Conservation (phyloP, 176 grass and related monocot genomes). For the Melocanna baccifera region DNA sequence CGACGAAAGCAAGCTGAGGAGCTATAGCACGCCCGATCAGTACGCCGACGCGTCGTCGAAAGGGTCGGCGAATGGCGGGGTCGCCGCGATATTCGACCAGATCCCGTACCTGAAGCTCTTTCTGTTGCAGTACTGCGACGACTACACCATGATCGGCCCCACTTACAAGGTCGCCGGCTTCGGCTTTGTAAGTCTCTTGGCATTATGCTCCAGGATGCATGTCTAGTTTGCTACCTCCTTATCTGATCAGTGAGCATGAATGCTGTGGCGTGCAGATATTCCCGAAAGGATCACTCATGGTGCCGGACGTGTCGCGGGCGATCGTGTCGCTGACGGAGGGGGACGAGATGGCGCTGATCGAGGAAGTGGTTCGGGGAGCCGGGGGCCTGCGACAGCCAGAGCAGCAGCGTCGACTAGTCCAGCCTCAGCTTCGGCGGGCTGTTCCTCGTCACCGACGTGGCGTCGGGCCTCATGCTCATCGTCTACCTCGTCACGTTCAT, state of each 20-base stretch:
- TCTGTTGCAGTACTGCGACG: constrained; percentile 51
- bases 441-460: constrained; percentile 56
- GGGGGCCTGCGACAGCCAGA: constrained; percentile 15
- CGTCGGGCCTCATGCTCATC: constrained; percentile 44
- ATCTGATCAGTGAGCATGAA: no score
- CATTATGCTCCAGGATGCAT: no score
- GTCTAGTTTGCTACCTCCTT: no score
- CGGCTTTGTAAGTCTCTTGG: constrained; percentile 50
- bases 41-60: constrained; percentile 53
- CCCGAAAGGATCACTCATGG: constrained; percentile 46
- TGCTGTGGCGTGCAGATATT: not conserved
- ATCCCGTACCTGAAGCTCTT: constrained; percentile 84
- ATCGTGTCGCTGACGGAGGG: constrained; percentile 52
- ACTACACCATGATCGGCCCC: constrained; percentile 49
- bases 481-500: constrained; percentile 41
- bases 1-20: constrained; percentile 26
- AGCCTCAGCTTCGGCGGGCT: constrained; percentile 65
- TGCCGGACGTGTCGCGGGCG: constrained; percentile 47
- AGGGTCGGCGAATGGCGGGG: constrained; percentile 60
- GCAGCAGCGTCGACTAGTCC: constrained; percentile 27
- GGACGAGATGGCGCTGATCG: constrained; percentile 42
- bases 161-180: constrained; percentile 73
- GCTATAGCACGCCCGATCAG: constrained; percentile 39
- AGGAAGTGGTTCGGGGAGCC: constrained; percentile 54
- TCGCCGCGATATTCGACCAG: constrained; percentile 75